Evolutionary conservation across 2,329 filamentous ascomycete genomes (phyloP).

Genomic region (Alternaria novae-zelandiae): DNA sequence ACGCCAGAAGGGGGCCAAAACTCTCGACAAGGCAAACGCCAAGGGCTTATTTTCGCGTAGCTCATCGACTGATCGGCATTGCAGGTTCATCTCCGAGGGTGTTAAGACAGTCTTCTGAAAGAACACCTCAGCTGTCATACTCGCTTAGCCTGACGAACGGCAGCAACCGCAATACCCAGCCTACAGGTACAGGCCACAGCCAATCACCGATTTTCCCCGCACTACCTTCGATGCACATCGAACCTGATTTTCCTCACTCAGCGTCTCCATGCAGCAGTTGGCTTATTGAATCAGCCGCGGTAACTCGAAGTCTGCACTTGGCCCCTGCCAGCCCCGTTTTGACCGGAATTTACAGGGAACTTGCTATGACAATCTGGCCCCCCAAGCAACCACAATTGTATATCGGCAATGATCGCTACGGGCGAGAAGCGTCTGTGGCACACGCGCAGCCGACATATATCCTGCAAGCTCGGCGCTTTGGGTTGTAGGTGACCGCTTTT

Average conservation of each 20-base stretch:
- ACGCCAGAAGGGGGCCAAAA: not conserved
- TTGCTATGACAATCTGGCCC: accelerated
- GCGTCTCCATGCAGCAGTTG: not conserved
- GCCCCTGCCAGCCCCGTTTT: not conserved
- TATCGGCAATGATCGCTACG: accelerated
- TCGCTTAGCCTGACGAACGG: not conserved
- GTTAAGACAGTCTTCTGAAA: not conserved
- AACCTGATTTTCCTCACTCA: accelerated
- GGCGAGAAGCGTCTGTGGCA: not conserved
- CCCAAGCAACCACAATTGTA: accelerated
- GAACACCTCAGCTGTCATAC: not conserved
- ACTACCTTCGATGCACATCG: not conserved
- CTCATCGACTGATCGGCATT: not conserved
- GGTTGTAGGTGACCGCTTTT: no score
- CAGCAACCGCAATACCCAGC: not conserved
- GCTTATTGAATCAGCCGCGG: not conserved
- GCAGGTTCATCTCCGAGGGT: not conserved
- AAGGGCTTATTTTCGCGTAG: not conserved
- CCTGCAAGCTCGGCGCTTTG: no score
- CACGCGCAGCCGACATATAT: no score
- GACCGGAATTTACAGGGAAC: not conserved
- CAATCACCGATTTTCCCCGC: not conserved
- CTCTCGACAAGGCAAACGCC: not conserved
- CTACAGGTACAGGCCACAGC: not conserved
- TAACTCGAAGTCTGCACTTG: not conserved